phyloP scores from a whole-genome alignment of 179 eudicot species.

The Camellia oleifera region DNA sequence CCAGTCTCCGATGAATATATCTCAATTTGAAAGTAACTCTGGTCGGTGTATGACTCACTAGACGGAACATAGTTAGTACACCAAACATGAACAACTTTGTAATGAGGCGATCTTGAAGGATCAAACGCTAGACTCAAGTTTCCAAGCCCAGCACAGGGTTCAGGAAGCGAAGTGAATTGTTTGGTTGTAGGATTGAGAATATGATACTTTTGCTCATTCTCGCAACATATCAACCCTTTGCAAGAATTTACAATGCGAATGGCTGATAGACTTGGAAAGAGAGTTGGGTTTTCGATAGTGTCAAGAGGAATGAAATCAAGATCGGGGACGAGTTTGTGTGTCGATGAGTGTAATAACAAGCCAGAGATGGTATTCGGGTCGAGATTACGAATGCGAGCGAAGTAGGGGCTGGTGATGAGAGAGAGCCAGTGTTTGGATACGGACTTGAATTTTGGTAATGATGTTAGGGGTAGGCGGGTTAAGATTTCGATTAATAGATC shows the following conservation, averaged over 20 bases:
- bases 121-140: slow-evolving; percentile 18
- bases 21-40: slow-evolving; percentile 9
- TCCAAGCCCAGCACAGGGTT: not conserved
- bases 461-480: slow-evolving; percentile 23
- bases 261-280: slow-evolving; percentile 15
- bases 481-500: slow-evolving; percentile 26
- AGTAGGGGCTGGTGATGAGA: not conserved
- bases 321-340: not conserved
- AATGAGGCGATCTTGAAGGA: slow-evolving; percentile 23
- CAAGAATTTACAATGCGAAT: slow-evolving; percentile 16
- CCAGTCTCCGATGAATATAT: slow-evolving; percentile 22
- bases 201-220: not conserved
- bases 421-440: slow-evolving; percentile 23
- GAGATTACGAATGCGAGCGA: slow-evolving; percentile 8
- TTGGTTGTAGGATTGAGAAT: slow-evolving; percentile 36
- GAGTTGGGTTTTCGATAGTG: not conserved
- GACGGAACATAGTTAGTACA: not conserved
- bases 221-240: slow-evolving; percentile 19
- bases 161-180: slow-evolving; percentile 21
- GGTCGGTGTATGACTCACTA: not conserved
- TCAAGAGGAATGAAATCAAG: slow-evolving; percentile 15
- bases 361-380: slow-evolving; percentile 13
- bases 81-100: slow-evolving; percentile 20
- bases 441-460: slow-evolving; percentile 26
- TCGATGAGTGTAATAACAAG: slow-evolving; percentile 9